These are phyloP conservation scores for sunflower (Helianthus annuus) DNA, from an alignment of 129 eudicot species.

Conservation along the genomic window DNA sequence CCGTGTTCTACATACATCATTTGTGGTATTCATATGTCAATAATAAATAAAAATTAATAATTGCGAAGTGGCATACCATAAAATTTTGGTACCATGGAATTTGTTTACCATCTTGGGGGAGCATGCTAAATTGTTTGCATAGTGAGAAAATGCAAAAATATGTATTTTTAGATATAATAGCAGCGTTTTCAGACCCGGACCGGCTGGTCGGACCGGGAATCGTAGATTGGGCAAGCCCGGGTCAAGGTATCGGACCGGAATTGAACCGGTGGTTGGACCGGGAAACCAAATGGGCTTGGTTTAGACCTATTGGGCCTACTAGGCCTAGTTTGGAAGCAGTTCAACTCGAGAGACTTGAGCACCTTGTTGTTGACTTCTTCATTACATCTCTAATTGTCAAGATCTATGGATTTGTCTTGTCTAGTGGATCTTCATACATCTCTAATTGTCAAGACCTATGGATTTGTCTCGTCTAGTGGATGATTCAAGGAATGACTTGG, in stretches of 20 bases:
- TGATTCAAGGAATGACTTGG: background rate
- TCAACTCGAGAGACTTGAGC: background rate
- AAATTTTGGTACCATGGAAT: too few relatives aligned
- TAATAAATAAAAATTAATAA: too few relatives aligned
- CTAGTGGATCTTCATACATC: background rate
- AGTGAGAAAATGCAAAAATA: background rate
- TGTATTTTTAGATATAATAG: background rate
- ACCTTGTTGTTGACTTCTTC: background rate
- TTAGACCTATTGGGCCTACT: background rate
- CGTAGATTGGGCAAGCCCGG: too few relatives aligned
- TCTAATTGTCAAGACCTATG: background rate
- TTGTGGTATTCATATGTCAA: too few relatives aligned
- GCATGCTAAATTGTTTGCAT: background rate
- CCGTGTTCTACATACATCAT: too few relatives aligned
- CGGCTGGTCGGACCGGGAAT: too few relatives aligned
- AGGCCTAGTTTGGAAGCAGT: slow-evolving; percentile 6
- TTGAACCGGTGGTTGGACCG: too few relatives aligned
- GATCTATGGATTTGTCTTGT: background rate
- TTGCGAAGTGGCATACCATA: too few relatives aligned
- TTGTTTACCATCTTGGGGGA: too few relatives aligned
- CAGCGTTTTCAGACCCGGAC: too few relatives aligned
- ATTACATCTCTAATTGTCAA: background rate
- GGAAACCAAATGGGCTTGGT: background rate
- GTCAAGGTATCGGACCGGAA: too few relatives aligned
- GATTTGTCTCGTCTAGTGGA: background rate